Base-by-base conservation (phyloP, 805 yeast genomes). In the Wickerhamomyces chambardii region DNA sequence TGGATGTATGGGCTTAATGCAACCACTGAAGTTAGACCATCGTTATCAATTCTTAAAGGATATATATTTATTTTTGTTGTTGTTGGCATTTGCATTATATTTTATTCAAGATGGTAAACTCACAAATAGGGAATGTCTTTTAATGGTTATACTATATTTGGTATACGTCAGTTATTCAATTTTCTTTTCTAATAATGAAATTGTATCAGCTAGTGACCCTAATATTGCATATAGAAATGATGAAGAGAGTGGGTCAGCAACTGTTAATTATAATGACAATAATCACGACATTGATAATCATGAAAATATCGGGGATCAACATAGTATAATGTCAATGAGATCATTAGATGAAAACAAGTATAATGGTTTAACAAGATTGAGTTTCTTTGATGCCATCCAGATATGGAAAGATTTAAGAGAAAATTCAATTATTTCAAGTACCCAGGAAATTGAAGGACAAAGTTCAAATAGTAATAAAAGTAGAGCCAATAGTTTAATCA, bases 1-100 rank as follows among this genome's bases (percentile, higher is more conserved):
- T 17, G 97, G 97, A 0, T 55, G 75, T 0, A 82, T 90, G 73
- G 80, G 84, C 0, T 53, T 87, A 0, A 54, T 78, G 1, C 66
- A 70, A 27, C 89, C 95, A 0, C 77, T 79, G 41, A 57, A 69
- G 35, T 82, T 85, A 26, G 66, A 73, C 30, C 58, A 59, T 34
- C 33, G 42, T 4, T 58, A 63, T 26, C 27, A 24, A 24, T 84
- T 86, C 48, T 29, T 76, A 6, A 63, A 80, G 40, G 97, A 90
- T 52, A 45, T 75, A 0, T 43, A 56, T 0, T 71, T 83, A 45
- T 80, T 86, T 45, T 51, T 71, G 1, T 42, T 61, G 0, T 63
- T 85, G 16, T 59, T 77, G 0, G 29, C 66, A 1, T 43, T 79
- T 7, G 56, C 83, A 0, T 48, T 78, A n/a, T 41, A 55, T n/a